Evolutionary conservation across 2,329 filamentous ascomycete species (phyloP), one percentile per base, ranked within the genome.

Genomic region (Stemphylium vesicarium): DNA sequence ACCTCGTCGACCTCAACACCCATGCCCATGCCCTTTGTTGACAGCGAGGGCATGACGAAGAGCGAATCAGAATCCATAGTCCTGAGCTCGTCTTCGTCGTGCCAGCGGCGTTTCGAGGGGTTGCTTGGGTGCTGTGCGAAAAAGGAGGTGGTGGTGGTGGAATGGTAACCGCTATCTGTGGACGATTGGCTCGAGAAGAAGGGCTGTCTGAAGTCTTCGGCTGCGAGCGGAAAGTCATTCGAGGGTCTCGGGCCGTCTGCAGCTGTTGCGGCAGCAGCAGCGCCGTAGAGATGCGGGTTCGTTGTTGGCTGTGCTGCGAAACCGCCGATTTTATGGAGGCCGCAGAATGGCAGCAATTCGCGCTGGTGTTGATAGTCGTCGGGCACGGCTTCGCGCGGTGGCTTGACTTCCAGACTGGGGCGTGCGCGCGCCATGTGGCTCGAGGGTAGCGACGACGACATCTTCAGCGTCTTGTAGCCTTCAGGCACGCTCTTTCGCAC

Each of bases 401-500:
- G 58, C 43, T 70, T 68, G 49, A 69, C 61, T 37, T 62, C 69
- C 36, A 61, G 53, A 18, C 55, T 43, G 33, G 65, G 41, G 50
- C 61, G 52, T 53, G 56, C 43, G 60, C 66, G 66, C 31, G 68
- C 65, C 45, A 68, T 66, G 35, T 66, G 66, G 37, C 70, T 65
- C 6, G 70, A 62, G 1, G 69, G 63, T 8, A 72, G 44, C 16
- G 56, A 42, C 12, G 54, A 43, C 12, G 54, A 46, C 36, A 64
- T 76, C 60, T 68, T 79, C 75, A 84, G 84, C 1, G 91, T 96
- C 80, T 96, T 96, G 83, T 97, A 97, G 56, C 94, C 94, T 73
- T 97, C 93, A 0, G 92, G 89, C 7, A 98, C 90, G 10, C 90
- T 90, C 79, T 98, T 98, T 72, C 94, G 89, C 45, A 98, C 84